Percentiles rank a stretch among this genome's conserved stretches.
These are phyloP conservation scores for Penicillium sp. DNA, from an alignment of 2,329 filamentous ascomycete genomes.

Conservation along the genomic window DNA sequence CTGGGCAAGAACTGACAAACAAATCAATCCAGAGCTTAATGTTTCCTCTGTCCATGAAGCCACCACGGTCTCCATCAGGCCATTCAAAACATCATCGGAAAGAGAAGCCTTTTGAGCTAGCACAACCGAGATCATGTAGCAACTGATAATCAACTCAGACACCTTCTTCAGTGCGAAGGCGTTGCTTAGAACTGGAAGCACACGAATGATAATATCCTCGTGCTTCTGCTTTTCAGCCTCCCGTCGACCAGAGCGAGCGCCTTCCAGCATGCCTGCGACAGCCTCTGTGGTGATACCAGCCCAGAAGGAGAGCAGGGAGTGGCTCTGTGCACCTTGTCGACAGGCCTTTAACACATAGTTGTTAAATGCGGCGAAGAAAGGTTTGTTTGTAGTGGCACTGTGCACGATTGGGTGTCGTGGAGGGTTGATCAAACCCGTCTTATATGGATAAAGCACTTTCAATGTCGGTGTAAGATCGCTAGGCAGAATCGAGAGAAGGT, in stretches of 20 bases:
- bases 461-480: slow-evolving; percentile 70
- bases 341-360: slow-evolving; percentile 75
- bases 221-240: slow-evolving; percentile 78
- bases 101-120: slow-evolving; percentile 80
- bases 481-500: slow-evolving; percentile 83
- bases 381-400: slow-evolving; percentile 74
- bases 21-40: slow-evolving; percentile 71
- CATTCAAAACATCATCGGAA: slow-evolving; percentile 75
- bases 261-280: slow-evolving; percentile 78
- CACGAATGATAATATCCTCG: slow-evolving; percentile 71
- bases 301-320: slow-evolving; percentile 85
- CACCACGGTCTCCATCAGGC: slow-evolving; percentile 86
- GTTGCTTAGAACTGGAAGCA: slow-evolving; percentile 70
- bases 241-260: slow-evolving; percentile 71
- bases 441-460: slow-evolving; percentile 83
- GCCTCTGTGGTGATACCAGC: slow-evolving; percentile 84
- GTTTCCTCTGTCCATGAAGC: slow-evolving; percentile 75
- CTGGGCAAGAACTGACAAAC: slow-evolving; percentile 78
- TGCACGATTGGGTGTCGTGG: slow-evolving; percentile 82
- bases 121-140: slow-evolving; percentile 87
- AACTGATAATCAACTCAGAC: slow-evolving; percentile 78
- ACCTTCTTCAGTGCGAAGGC: slow-evolving; percentile 74
- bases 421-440: slow-evolving; percentile 71
- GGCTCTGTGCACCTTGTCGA: slow-evolving; percentile 70
- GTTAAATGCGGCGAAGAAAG: slow-evolving; percentile 76